Conservation (phyloP, 345 rosid species). For the Camelina laxa region DNA sequence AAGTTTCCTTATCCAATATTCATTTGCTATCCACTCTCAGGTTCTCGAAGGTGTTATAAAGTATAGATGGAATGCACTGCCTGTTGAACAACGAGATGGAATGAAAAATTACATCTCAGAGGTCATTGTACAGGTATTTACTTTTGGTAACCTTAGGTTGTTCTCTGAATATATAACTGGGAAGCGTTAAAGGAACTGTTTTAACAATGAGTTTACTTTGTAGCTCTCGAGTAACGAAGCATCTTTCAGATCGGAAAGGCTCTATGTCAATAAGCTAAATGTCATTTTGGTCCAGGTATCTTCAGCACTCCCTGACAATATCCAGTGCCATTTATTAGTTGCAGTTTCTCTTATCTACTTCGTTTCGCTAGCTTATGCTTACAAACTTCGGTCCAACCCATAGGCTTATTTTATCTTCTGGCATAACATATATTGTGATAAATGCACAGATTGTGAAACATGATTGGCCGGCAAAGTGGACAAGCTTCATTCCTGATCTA, state of each 20-base stretch:
- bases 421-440: slow-evolving; percentile 27
- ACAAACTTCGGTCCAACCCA: not conserved
- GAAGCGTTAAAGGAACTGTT: slow-evolving; percentile 13
- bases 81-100: slow-evolving; percentile 96
- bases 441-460: slow-evolving; percentile 88
- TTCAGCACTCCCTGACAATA: slow-evolving; percentile 14
- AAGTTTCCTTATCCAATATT: slow-evolving; percentile 13
- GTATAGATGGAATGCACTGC: slow-evolving; percentile 99
- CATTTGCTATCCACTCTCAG: slow-evolving; percentile 48
- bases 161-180: not conserved
- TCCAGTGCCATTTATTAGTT: not conserved
- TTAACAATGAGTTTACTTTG: slow-evolving; percentile 10
- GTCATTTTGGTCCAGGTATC: slow-evolving; percentile 94
- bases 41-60: slow-evolving; percentile 98
- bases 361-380: slow-evolving; percentile 13
- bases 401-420: not conserved
- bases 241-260: slow-evolving; percentile 83
- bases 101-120: slow-evolving; percentile 99
- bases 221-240: slow-evolving; percentile 93
- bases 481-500: slow-evolving; percentile 96
- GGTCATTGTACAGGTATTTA: slow-evolving; percentile 90
- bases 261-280: slow-evolving; percentile 94
- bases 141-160: not conserved
- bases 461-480: slow-evolving; percentile 99
- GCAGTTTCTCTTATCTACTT: slow-evolving; percentile 11